Base-by-base conservation (phyloP, 2,329 filamentous ascomycete species). In the Thelonectria blattea region DNA sequence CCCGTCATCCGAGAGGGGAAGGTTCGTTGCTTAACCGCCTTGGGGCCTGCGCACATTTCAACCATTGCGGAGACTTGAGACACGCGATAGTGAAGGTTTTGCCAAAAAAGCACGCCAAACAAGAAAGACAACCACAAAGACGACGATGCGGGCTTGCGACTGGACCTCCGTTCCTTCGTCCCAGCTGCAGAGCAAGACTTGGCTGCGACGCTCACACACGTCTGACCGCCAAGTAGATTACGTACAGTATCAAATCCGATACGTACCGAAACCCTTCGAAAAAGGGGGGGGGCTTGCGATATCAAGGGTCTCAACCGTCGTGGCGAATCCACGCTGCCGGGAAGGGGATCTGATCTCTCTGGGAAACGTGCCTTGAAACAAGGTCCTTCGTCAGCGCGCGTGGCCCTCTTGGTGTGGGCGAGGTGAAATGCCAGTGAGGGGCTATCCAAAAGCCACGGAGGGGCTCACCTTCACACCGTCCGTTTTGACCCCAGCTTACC, bases 381-480 rank as follows among this genome's bases (percentile, higher is more conserved):
- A 57, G 63, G 63, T 59, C 58, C 64, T 70, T 30, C 65, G 68
- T 70, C 68, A 70, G 63, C 67, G 43, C 48, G 22, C 48, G 32
- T 32, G 11, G 17, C 12, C 41, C 5, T 20, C 22, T 30, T 34
- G 63, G 41, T 41, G 47, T 66, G 59, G 60, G 30, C 56, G 52
- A 60, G 50, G 47, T 46, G 56, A 51, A 30, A 61, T 58, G 57
- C 63, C 62, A 64, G 55, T 52, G 61, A 68, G 68, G 65, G 66
- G 64, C 58, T 59, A 57, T 27, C 15, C 34, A 24, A 20, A 55
- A 48, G 52, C 49, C 53, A 57, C 53, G 17, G 53, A 60, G 58
- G 58, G 51, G 51, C 57, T 55, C 51, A 41, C 20, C 18, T 41
- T 42, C n/a, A 34, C 50, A 34, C 18, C 22, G 49, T 12, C 41